phyloP scores from a whole-genome alignment of 2,329 filamentous ascomycete genomes.

The Sporothrix brunneoviolacea region DNA sequence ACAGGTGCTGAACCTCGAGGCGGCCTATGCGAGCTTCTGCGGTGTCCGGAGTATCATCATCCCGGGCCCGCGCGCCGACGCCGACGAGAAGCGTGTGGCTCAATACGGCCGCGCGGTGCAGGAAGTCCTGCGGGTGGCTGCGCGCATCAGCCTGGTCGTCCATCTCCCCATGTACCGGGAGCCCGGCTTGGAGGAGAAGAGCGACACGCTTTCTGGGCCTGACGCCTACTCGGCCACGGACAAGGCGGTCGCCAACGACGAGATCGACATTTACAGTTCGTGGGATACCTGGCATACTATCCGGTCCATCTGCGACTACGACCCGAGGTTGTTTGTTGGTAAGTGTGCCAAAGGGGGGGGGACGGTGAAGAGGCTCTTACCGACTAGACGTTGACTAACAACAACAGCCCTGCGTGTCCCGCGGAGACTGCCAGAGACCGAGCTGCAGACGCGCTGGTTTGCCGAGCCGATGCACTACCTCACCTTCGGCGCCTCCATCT shows the following conservation, averaged over 20 bases:
- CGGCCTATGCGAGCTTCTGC: slow-evolving; percentile 93
- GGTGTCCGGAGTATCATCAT: slow-evolving; percentile 79
- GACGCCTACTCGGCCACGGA: slow-evolving; percentile 24
- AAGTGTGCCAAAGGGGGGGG: too few species aligned
- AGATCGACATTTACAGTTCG: slow-evolving; percentile 64
- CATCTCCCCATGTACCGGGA: slow-evolving; percentile 79
- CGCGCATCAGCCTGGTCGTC: slow-evolving; percentile 72
- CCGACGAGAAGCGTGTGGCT: slow-evolving; percentile 46
- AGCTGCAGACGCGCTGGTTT: slow-evolving; percentile 62
- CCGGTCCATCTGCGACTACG: slow-evolving; percentile 79
- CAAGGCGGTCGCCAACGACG: slow-evolving; percentile 33
- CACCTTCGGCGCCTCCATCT: slow-evolving; percentile 45
- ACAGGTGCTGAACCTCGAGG: slow-evolving; percentile 83
- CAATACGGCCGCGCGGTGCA: slow-evolving; percentile 81
- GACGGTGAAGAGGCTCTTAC: too few species aligned
- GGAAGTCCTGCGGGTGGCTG: slow-evolving; percentile 68
- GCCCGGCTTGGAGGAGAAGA: slow-evolving; percentile 48
- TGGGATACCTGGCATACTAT: slow-evolving; percentile 96
- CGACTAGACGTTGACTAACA: too few species aligned
- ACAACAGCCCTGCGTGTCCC: slow-evolving; percentile 55
- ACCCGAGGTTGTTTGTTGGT: slow-evolving; percentile 68
- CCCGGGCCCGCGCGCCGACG: slow-evolving; percentile 60
- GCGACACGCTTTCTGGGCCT: slow-evolving; percentile 46
- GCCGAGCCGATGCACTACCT: slow-evolving; percentile 60
- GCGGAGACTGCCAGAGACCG: slow-evolving; percentile 49